Evolutionary conservation across 106 monocot species (phyloP).

Genomic region (Alisma plantagoaquatica): DNA sequence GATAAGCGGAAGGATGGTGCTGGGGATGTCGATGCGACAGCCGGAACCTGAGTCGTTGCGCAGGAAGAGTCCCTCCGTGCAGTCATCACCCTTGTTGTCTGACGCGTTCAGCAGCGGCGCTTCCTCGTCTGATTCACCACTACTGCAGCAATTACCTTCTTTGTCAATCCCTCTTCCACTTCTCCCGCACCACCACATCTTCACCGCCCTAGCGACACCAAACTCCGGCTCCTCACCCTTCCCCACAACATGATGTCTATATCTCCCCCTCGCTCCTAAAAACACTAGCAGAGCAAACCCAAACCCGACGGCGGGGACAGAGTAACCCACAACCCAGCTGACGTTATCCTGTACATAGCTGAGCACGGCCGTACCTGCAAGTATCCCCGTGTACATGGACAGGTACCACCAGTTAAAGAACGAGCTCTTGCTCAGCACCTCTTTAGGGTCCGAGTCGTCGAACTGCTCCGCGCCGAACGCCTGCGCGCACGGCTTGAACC

Average conservation of each 20-base stretch:
- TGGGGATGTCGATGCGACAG: too few species aligned
- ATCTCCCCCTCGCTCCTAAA: conserved; percentile 39
- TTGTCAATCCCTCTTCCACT: too few species aligned
- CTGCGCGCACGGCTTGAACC: conserved; percentile 55
- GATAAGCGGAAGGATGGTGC: conserved; percentile 16
- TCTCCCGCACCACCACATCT: too few species aligned
- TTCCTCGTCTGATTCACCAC: not conserved
- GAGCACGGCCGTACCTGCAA: conserved; percentile 12
- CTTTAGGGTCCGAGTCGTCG: conserved; percentile 34
- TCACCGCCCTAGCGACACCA: conserved; percentile 22
- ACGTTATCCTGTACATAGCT: conserved; percentile 56
- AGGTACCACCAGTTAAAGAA: conserved; percentile 84
- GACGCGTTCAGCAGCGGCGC: too few species aligned
- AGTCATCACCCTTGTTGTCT: not conserved
- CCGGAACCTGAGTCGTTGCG: too few species aligned
- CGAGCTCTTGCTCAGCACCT: too few species aligned
- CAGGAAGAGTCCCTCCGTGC: too few species aligned
- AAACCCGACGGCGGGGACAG: conserved; percentile 45
- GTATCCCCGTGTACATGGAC: conserved; percentile 12
- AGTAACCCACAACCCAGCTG: conserved; percentile 58
- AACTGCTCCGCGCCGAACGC: conserved; percentile 86
- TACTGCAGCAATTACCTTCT: not conserved
- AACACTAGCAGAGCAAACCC: conserved; percentile 27
- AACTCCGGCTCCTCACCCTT: too few species aligned
- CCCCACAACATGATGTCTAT: conserved; percentile 28